Evolutionary conservation across 257 asterid genomes (phyloP).

Genomic region (Knoxia roxburghii): DNA sequence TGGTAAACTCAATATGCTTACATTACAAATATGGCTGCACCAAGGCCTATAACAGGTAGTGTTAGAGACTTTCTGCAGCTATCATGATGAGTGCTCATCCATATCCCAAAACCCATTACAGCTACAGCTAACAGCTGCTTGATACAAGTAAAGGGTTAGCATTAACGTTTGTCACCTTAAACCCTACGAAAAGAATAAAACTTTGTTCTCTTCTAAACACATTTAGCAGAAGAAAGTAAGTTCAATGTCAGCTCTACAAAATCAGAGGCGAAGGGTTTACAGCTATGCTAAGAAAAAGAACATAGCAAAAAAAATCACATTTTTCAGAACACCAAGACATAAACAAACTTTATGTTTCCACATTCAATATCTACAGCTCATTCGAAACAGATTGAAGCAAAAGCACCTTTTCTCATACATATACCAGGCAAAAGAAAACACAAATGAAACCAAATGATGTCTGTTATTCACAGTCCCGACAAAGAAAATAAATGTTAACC

Average conservation of each 20-base stretch:
- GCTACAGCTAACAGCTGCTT: conserved; percentile 63
- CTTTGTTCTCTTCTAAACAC: background rate
- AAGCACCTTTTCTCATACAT: background rate
- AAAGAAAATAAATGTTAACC: background rate
- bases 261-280: background rate
- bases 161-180: conserved; percentile 9
- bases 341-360: background rate
- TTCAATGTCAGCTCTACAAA: background rate
- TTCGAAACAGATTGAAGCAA: background rate
- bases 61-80: conserved; percentile 75
- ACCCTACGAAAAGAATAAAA: background rate
- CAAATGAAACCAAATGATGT: background rate
- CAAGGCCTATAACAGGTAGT: conserved; percentile 75
- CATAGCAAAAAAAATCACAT: background rate
- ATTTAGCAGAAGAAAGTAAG: background rate
- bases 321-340: background rate
- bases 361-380: background rate
- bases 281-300: background rate
- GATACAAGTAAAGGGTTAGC: conserved; percentile 10
- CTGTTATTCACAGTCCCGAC: background rate
- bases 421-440: background rate
- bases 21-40: conserved; percentile 65
- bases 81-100: conserved; percentile 85
- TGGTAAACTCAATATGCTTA: conserved; percentile 29
- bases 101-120: conserved; percentile 75